Conservation (phyloP, 495 filamentous ascomycete genomes). For the Stereocaulon alpinum region DNA sequence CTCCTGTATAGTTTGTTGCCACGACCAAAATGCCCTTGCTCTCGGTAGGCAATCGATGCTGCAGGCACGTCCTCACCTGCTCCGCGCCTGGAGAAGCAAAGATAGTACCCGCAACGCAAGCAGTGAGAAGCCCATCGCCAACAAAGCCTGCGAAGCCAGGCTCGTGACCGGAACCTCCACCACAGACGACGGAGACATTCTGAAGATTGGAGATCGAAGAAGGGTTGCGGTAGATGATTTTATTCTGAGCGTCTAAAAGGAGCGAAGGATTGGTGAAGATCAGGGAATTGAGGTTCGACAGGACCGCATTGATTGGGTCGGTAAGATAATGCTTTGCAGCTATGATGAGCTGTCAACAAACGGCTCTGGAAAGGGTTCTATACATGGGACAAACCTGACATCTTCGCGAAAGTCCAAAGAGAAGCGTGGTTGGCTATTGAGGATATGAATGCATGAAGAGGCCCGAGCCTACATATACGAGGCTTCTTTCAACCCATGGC, state of each 20-base stretch:
- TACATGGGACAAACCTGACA: slow-evolving; percentile 9
- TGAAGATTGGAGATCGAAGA: slow-evolving; percentile 24
- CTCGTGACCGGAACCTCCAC: slow-evolving; percentile 89
- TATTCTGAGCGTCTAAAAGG: slow-evolving; percentile 68
- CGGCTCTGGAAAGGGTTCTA: not conserved
- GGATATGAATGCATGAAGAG: not conserved
- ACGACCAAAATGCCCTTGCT: slow-evolving; percentile 60
- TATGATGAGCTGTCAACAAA: not conserved
- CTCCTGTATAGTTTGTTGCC: slow-evolving; percentile 59
- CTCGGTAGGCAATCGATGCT: slow-evolving; percentile 55
- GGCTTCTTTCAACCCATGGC: slow-evolving; percentile 2
- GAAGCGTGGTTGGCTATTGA: not conserved
- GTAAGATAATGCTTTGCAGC: slow-evolving; percentile 84
- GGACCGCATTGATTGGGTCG: slow-evolving; percentile 71
- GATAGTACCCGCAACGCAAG: slow-evolving; percentile 82
- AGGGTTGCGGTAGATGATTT: slow-evolving; percentile 74
- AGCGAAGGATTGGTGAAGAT: slow-evolving; percentile 81
- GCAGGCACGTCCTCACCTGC: slow-evolving; percentile 71
- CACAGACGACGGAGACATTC: slow-evolving; percentile 74
- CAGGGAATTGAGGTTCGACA: slow-evolving; percentile 62
- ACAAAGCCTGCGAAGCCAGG: slow-evolving; percentile 73
- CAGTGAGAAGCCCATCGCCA: slow-evolving; percentile 67
- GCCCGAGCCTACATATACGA: not conserved
- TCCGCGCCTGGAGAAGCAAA: slow-evolving; percentile 83
- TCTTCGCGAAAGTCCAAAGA: not conserved